phyloP scores from a whole-genome alignment of 2,329 filamentous ascomycete genomes.

The Xylariaceae sp. region DNA sequence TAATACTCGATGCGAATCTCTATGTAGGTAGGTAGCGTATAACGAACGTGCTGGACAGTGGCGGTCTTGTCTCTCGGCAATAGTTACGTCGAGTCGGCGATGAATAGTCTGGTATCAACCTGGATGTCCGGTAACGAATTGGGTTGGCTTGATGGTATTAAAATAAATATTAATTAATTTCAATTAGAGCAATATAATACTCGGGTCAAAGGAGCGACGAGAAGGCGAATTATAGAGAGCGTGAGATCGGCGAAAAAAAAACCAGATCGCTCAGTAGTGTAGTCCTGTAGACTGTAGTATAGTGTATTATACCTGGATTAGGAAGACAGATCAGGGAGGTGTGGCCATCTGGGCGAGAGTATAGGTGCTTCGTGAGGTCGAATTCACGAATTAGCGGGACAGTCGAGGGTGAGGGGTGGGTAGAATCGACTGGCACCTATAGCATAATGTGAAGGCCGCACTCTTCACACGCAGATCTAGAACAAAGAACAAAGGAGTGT shows the following conservation, averaged over 20 bases:
- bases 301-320: constrained; percentile 21
- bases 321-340: constrained; percentile 19
- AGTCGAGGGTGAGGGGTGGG: constrained; percentile 20
- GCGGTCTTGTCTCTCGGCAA: constrained; percentile 6
- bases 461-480: constrained; percentile 18
- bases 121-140: constrained; percentile 1
- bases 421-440: constrained; percentile 17
- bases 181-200: constrained; percentile 9
- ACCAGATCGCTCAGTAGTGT: constrained; percentile 12
- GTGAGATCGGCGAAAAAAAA: constrained; percentile 10
- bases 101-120: constrained; percentile 3
- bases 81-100: constrained; percentile 12
- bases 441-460: constrained; percentile 25
- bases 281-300: too few relatives aligned
- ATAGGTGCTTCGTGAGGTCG: constrained; percentile 22
- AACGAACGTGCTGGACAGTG: constrained; percentile 9
- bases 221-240: constrained; percentile 12
- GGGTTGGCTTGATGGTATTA: constrained; percentile 14
- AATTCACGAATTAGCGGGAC: constrained; percentile 22
- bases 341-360: constrained; percentile 23
- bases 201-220: constrained; percentile 16
- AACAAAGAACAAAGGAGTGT: constrained; percentile 24
- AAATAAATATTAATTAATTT: constrained; percentile 13
- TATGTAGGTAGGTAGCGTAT: background rate
- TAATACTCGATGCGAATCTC: constrained; percentile 18